Evolutionary conservation across 257 asterid genomes (phyloP).

Genomic region (Petrea volubilis): DNA sequence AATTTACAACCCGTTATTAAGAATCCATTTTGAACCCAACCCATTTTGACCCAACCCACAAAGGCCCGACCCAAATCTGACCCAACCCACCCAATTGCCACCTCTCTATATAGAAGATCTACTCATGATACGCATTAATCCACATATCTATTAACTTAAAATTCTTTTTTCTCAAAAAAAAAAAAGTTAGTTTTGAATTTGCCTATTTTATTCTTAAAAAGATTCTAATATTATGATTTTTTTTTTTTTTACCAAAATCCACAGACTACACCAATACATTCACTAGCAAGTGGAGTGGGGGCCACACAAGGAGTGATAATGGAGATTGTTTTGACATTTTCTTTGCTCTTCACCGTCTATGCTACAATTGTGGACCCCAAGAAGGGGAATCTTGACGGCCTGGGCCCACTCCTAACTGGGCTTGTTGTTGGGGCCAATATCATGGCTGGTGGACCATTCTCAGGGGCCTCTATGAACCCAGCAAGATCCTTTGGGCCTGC

Average conservation of each 20-base stretch:
- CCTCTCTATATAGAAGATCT: too few species aligned
- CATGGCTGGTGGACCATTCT: constrained; percentile 94
- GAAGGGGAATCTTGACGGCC: constrained; percentile 76
- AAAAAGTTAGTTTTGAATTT: too few species aligned
- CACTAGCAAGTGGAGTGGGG: constrained; percentile 70
- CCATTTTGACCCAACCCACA: too few species aligned
- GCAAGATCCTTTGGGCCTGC: constrained; percentile 97
- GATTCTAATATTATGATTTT: not conserved
- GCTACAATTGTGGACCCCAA: constrained; percentile 94
- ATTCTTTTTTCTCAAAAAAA: too few species aligned
- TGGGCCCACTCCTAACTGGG: constrained; percentile 87
- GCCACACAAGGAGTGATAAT: constrained; percentile 66
- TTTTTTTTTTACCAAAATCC: not conserved
- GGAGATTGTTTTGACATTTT: constrained; percentile 87
- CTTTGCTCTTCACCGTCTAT: constrained; percentile 78
- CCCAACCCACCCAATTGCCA: too few species aligned
- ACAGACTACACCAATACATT: constrained; percentile 79
- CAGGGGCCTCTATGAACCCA: constrained; percentile 96
- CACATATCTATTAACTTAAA: too few species aligned
- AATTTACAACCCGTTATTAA: too few species aligned
- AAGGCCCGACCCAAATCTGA: too few species aligned
- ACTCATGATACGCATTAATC: too few species aligned
- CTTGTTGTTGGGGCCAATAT: constrained; percentile 87
- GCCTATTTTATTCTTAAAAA: not conserved
- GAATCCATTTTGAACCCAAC: too few species aligned